A percentile compares a stretch with the other conserved stretches of the same genome.
Evolutionary conservation across 2,329 filamentous ascomycete species (phyloP).

Genomic region (Xylaria sp.): DNA sequence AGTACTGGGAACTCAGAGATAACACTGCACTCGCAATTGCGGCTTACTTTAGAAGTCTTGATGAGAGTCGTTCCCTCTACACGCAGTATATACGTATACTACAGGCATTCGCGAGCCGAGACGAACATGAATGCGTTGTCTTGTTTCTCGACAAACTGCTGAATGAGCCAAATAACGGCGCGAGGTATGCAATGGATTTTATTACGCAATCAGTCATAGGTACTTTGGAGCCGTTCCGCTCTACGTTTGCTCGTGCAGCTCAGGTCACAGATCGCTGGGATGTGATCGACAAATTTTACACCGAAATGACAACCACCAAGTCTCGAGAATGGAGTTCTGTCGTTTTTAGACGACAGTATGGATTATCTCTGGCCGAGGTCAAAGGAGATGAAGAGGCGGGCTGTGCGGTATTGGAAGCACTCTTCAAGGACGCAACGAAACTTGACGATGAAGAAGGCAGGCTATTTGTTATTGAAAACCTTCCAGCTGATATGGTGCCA

Average conservation of each 20-base stretch:
- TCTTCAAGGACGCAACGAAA: background rate
- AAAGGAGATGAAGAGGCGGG: background rate
- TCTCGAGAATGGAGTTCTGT: background rate
- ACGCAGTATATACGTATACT: background rate
- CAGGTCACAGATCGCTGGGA: background rate
- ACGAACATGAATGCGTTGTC: background rate
- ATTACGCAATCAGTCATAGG: background rate
- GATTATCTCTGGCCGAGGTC: background rate
- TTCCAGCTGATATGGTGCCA: background rate
- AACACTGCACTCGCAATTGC: background rate
- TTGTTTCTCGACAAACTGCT: background rate
- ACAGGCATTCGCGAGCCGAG: background rate
- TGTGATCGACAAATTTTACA: background rate
- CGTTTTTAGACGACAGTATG: background rate
- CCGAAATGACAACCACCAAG: background rate
- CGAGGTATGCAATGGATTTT: background rate
- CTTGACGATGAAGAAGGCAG: background rate
- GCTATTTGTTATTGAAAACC: background rate
- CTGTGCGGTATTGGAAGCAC: background rate
- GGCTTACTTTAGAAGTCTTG: conserved; percentile 5
- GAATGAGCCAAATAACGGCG: background rate
- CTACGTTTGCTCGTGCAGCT: no score
- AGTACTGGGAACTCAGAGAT: background rate
- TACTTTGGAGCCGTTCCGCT: background rate
- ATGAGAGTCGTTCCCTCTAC: background rate